Percentiles rank a stretch among this genome's conserved stretches.
These are phyloP conservation scores for Flaveria sonorensis DNA, from an alignment of 129 eudicot genomes.

Conservation along the genomic window DNA sequence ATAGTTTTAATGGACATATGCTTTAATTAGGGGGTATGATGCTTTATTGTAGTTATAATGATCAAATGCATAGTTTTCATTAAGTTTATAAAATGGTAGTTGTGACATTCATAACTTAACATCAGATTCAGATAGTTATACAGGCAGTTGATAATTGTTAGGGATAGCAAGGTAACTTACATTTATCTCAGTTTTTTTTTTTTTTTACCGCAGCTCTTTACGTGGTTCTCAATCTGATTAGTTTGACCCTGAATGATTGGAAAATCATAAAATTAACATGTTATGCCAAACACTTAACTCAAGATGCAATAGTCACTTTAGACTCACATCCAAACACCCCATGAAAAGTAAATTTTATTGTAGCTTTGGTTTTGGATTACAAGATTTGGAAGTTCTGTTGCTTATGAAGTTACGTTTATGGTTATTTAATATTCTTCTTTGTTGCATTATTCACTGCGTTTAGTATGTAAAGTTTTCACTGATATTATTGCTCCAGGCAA, in stretches of 20 bases:
- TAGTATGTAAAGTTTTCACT: slow-evolving; percentile 21
- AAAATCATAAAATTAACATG: not conserved
- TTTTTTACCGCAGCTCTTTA: not conserved
- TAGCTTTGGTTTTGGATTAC: not conserved
- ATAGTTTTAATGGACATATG: not conserved
- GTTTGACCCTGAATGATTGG: slow-evolving; percentile 5
- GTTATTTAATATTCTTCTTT: not conserved
- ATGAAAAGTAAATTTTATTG: not conserved
- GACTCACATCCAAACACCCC: not conserved
- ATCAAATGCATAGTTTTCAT: not conserved
- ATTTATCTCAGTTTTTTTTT: not conserved
- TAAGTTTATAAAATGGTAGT: not conserved
- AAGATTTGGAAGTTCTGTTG: not conserved
- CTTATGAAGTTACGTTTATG: not conserved
- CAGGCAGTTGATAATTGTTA: not conserved
- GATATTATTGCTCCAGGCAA: slow-evolving; percentile 37
- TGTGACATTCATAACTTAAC: not conserved
- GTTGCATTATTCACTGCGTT: slow-evolving; percentile 15
- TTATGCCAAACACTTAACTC: slow-evolving; percentile 13
- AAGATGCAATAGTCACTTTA: slow-evolving; percentile 9
- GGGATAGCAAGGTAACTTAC: not conserved
- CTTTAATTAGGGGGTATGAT: not conserved
- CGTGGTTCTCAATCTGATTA: slow-evolving; percentile 1
- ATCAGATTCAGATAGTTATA: not conserved
- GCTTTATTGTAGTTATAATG: not conserved